Percentiles rank a stretch among this genome's conserved stretches.
phyloP scores from a whole-genome alignment of 768 basidiomycete genomes.

The Botryobasidium botryosum region DNA sequence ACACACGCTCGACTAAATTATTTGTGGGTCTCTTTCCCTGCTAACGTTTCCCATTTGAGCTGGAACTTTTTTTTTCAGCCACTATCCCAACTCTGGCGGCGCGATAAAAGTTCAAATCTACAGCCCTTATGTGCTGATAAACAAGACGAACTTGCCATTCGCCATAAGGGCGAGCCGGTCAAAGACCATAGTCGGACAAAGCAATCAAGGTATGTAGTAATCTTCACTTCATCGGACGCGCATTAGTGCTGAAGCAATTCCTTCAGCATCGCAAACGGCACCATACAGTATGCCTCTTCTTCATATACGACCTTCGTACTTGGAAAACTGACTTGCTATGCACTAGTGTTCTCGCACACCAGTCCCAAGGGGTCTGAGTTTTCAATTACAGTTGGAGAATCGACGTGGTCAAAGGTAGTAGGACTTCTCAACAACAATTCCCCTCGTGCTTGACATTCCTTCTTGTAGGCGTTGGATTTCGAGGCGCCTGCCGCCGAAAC shows the following conservation, averaged over 20 bases:
- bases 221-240: background rate
- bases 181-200: conserved; percentile 76
- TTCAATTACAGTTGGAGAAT: conserved; percentile 61
- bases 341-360: conserved; percentile 70
- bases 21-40: conserved; percentile 36
- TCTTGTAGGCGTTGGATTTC: conserved; percentile 53
- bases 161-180: conserved; percentile 46
- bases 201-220: conserved; percentile 33
- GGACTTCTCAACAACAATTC: background rate
- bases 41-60: background rate
- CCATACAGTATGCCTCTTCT: conserved; percentile 61
- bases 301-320: background rate
- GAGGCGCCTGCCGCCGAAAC: conserved; percentile 89
- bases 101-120: conserved; percentile 95
- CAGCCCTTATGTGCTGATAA: conserved; percentile 74
- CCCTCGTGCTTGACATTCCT: background rate
- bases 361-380: conserved; percentile 70
- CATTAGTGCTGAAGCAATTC: no score
- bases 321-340: background rate
- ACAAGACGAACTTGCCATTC: conserved; percentile 84
- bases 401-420: conserved; percentile 73
- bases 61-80: conserved; percentile 24
- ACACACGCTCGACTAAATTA: conserved; percentile 78
- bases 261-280: conserved; percentile 32
- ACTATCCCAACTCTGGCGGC: conserved; percentile 78